phyloP scores from a whole-genome alignment of 495 filamentous ascomycete genomes.

The Penicillium atrosanguineum region DNA sequence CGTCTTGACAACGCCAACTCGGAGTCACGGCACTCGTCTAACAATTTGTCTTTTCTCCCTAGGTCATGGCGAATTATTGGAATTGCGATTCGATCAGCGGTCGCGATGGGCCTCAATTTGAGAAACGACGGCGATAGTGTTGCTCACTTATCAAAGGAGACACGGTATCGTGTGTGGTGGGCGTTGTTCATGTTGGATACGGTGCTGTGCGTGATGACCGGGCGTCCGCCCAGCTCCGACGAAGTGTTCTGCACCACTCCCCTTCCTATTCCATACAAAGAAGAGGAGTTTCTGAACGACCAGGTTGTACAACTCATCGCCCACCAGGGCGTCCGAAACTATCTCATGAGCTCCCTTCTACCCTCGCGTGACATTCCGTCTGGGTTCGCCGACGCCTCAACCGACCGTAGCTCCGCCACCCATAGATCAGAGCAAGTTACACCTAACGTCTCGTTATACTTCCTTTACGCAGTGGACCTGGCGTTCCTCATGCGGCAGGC shows the following conservation, averaged over 20 bases:
- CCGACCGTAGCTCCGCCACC: not conserved
- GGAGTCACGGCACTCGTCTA: not conserved
- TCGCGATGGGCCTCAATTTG: constrained; percentile 59
- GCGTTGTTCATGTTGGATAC: constrained; percentile 59
- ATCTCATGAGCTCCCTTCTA: constrained; percentile 18
- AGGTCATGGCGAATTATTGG: constrained; percentile 61
- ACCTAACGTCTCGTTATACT: constrained; percentile 22
- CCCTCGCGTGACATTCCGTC: constrained; percentile 1
- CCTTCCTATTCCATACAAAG: constrained; percentile 48
- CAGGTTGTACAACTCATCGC: constrained; percentile 30
- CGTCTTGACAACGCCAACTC: not conserved
- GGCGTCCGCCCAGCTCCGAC: constrained; percentile 53
- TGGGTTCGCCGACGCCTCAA: constrained; percentile 1
- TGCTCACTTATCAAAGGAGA: constrained; percentile 46
- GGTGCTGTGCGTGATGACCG: constrained; percentile 56
- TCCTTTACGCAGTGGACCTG: constrained; percentile 27
- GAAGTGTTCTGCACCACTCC: constrained; percentile 56
- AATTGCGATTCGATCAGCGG: constrained; percentile 56
- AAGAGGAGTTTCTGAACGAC: constrained; percentile 43
- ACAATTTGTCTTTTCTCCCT: not conserved
- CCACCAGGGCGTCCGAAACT: constrained; percentile 25
- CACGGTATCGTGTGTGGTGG: constrained; percentile 46
- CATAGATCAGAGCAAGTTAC: not conserved
- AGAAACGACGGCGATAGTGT: constrained; percentile 53
- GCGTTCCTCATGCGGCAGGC: constrained; percentile 20